Conservation (phyloP, 805 yeast species). For the Hanseniaspora meyeri region DNA sequence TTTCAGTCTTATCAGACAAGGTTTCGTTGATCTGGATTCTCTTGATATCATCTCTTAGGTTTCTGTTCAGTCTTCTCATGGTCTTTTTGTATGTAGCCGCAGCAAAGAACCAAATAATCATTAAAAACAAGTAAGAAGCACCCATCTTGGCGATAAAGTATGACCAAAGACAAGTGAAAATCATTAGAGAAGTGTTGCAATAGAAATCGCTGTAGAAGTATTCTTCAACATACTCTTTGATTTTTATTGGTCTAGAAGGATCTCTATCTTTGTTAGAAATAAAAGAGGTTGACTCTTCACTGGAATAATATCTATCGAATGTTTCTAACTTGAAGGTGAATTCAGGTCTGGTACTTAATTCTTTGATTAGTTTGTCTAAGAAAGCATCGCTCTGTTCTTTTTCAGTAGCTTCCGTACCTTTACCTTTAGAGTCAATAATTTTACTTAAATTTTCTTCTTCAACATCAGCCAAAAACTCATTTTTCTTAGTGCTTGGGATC, state of each 20-base stretch:
- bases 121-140: constrained; percentile 51
- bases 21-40: constrained; percentile 53
- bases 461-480: constrained; percentile 15
- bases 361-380: not conserved
- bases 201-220: constrained; percentile 61
- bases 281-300: constrained; percentile 17
- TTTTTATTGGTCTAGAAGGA: constrained; percentile 10
- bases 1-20: constrained; percentile 51
- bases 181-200: constrained; percentile 49
- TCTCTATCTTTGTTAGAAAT: constrained; percentile 12
- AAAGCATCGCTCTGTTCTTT: not conserved
- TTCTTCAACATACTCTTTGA: constrained; percentile 53
- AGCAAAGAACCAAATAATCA: constrained; percentile 46
- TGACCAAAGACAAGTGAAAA: constrained; percentile 61
- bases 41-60: constrained; percentile 63
- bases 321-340: constrained; percentile 29
- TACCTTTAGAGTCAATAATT: constrained; percentile 5
- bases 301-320: constrained; percentile 24
- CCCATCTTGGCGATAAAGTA: constrained; percentile 56
- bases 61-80: constrained; percentile 61
- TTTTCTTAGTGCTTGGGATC: constrained; percentile 18
- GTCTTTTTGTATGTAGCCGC: constrained; percentile 61
- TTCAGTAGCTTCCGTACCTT: not conserved
- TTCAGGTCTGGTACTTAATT: constrained; percentile 1
- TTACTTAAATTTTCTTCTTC: constrained; percentile 15